Conservation (phyloP, 1,284 basidiomycete species). For the Paramarasmius palmivorus region DNA sequence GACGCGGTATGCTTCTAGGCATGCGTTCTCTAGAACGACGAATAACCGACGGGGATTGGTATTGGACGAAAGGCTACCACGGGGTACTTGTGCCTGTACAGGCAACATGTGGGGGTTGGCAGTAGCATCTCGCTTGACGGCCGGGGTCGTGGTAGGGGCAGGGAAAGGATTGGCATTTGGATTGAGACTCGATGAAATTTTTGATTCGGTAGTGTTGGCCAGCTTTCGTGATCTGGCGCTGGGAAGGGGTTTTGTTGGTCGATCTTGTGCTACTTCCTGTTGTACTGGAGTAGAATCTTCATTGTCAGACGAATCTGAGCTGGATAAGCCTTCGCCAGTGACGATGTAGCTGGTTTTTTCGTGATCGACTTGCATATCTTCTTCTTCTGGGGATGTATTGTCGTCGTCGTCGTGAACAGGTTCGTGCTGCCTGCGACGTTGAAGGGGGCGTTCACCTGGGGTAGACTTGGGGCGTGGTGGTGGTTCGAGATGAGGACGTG, state of each 20-base stretch:
- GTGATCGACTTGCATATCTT: conserved; percentile 27
- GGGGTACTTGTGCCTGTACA: conserved; percentile 77
- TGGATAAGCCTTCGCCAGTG: conserved; percentile 23
- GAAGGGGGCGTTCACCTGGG: conserved; percentile 41
- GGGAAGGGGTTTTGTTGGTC: conserved; percentile 51
- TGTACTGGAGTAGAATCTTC: neutral
- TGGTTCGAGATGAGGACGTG: conserved; percentile 20
- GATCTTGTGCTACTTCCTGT: conserved; percentile 12
- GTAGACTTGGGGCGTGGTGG: conserved; percentile 43
- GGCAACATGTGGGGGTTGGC: conserved; percentile 82
- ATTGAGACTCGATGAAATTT: conserved; percentile 10
- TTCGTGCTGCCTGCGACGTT: conserved; percentile 38
- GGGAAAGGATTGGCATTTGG: conserved; percentile 18
- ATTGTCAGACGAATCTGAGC: neutral
- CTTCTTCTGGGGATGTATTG: conserved; percentile 21
- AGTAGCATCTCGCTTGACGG: conserved; percentile 31
- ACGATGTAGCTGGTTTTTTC: conserved; percentile 16
- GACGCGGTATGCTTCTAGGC: conserved; percentile 93
- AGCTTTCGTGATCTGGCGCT: conserved; percentile 47
- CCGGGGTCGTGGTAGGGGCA: conserved; percentile 35
- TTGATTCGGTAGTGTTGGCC: conserved; percentile 17
- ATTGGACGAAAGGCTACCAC: conserved; percentile 52
- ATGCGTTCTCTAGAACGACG: conserved; percentile 92
- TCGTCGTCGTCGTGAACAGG: conserved; percentile 31
- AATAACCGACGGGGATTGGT: conserved; percentile 72